A percentile compares a stretch with the other conserved stretches of the same genome.
phyloP scores from a whole-genome alignment of 371 early-diverging fungal species.

The Mortierella sp. region DNA sequence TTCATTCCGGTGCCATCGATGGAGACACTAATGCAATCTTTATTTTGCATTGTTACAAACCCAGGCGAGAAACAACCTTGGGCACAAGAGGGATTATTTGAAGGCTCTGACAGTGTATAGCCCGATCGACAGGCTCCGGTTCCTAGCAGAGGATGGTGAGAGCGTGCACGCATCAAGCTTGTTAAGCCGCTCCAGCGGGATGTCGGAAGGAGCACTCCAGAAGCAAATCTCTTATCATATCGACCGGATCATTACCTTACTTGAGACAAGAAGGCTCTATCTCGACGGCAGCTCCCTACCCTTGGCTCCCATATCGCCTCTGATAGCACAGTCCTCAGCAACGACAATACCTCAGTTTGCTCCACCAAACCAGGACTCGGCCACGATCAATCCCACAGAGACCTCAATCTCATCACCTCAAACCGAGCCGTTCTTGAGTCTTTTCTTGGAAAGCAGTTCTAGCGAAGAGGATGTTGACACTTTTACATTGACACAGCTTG shows the following conservation, averaged over 20 bases:
- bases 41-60: background rate
- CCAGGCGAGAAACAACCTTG: conserved; percentile 26
- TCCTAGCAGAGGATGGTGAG: conserved; percentile 22
- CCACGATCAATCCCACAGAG: no score
- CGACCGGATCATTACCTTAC: conserved; percentile 32
- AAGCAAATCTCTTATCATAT: conserved; percentile 25
- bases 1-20: no score
- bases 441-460: no score
- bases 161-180: background rate
- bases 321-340: no score
- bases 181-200: background rate
- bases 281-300: background rate
- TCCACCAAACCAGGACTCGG: no score
- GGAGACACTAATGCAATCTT: no score
- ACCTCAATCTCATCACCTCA: no score
- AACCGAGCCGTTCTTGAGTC: no score
- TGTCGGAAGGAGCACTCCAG: conserved; percentile 19
- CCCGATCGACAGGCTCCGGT: conserved; percentile 37
- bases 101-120: conserved; percentile 32
- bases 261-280: conserved; percentile 23
- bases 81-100: conserved; percentile 27
- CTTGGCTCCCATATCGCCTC: no score
- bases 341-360: no score
- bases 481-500: conserved; percentile 24
- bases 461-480: conserved; percentile 18